Evolutionary conservation across 257 asterid genomes (phyloP).

Genomic region (Capsicum chinense): DNA sequence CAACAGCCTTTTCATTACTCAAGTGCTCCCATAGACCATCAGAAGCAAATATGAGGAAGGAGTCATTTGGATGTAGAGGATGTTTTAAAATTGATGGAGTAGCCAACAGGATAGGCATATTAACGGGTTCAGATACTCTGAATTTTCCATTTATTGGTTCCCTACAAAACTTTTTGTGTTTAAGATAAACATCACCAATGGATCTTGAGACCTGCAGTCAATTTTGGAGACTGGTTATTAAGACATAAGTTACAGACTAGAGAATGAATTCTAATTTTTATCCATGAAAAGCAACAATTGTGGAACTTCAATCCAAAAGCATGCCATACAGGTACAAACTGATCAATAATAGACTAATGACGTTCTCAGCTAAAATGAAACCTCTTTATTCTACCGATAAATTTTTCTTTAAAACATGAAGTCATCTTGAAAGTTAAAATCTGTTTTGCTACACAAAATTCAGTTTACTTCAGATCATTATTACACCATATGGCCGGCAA

Average conservation of each 20-base stretch:
- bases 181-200: constrained; percentile 48
- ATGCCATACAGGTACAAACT: neutral
- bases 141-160: constrained; percentile 42
- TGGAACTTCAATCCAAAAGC: constrained; percentile 7
- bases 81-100: constrained; percentile 44
- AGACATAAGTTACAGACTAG: neutral
- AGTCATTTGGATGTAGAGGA: constrained; percentile 45
- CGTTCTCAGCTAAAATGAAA: neutral
- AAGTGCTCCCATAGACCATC: constrained; percentile 54
- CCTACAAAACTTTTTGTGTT: constrained; percentile 40
- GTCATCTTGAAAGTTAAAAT: constrained; percentile 20
- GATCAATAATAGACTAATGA: neutral
- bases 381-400: neutral
- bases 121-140: constrained; percentile 44
- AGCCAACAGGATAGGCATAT: constrained; percentile 45
- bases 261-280: constrained; percentile 16
- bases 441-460: neutral
- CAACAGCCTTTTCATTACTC: constrained; percentile 47
- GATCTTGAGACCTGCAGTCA: constrained; percentile 49
- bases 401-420: neutral
- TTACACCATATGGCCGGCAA: constrained; percentile 9
- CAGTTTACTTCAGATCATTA: constrained; percentile 8
- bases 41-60: constrained; percentile 48
- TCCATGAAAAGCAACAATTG: constrained; percentile 1
- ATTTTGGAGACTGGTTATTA: neutral